These are phyloP conservation scores for Aspergillus bridgeri DNA, from an alignment of 495 filamentous ascomycete species.

Conservation along the genomic window DNA sequence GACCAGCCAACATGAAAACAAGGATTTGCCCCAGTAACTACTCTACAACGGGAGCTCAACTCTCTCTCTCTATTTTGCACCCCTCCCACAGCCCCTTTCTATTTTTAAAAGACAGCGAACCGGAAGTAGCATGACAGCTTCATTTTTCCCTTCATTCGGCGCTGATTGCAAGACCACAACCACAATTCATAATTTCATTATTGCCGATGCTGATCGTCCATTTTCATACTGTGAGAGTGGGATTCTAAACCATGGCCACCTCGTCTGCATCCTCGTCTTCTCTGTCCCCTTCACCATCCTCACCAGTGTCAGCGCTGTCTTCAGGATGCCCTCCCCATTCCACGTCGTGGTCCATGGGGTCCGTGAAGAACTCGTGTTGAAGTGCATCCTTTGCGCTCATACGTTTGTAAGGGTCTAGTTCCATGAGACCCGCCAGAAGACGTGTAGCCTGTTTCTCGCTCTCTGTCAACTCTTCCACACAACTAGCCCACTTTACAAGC, in stretches of 20 bases:
- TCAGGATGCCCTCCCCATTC: conserved; percentile 45
- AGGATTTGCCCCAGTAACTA: too few species aligned
- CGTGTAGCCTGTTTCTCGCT: conserved; percentile 47
- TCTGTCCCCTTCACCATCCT: conserved; percentile 32
- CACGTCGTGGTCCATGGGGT: conserved; percentile 45
- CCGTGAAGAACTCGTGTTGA: conserved; percentile 61
- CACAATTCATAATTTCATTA: background rate
- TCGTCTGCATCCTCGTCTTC: conserved; percentile 42
- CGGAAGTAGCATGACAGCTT: too few species aligned
- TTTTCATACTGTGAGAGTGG: conserved; percentile 16
- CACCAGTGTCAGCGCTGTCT: conserved; percentile 38
- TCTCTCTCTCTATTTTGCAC: too few species aligned
- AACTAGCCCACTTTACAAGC: conserved; percentile 87
- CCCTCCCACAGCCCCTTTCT: too few species aligned
- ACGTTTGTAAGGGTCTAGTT: conserved; percentile 53
- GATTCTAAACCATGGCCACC: conserved; percentile 41
- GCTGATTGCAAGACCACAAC: background rate
- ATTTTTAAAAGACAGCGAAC: too few species aligned
- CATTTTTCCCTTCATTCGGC: background rate
- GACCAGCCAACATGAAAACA: too few species aligned
- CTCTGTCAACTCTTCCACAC: conserved; percentile 45
- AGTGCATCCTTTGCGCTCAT: conserved; percentile 58
- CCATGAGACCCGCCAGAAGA: conserved; percentile 64
- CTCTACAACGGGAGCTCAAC: too few species aligned
- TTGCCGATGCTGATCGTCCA: background rate